A percentile compares a stretch with the other conserved stretches of the same genome.
These are phyloP conservation scores for Salvia splendens DNA, from an alignment of 257 asterid species.

Conservation along the genomic window DNA sequence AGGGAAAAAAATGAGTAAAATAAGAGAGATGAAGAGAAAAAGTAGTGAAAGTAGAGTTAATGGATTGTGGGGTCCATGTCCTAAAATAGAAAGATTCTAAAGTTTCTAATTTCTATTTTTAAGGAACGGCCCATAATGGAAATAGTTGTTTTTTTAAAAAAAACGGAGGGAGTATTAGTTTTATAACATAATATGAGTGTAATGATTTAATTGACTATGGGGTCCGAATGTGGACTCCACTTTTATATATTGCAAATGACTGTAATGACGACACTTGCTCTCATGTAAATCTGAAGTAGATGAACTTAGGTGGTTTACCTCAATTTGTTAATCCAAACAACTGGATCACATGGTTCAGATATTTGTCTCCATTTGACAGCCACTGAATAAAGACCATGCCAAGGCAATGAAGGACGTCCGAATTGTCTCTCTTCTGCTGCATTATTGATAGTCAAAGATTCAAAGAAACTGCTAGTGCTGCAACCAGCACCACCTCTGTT, in stretches of 20 bases:
- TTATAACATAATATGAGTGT: too few species aligned
- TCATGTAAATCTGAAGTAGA: neutral
- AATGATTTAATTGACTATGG: too few species aligned
- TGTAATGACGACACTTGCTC: neutral
- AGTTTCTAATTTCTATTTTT: too few species aligned
- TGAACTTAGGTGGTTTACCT: constrained; percentile 53
- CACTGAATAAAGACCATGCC: constrained; percentile 77
- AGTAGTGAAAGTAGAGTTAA: too few species aligned
- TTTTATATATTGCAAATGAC: neutral
- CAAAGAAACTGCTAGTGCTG: constrained; percentile 80
- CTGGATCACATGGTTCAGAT: constrained; percentile 97
- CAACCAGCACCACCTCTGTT: constrained; percentile 99
- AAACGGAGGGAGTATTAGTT: too few species aligned
- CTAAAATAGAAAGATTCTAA: too few species aligned
- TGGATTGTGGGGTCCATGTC: too few species aligned
- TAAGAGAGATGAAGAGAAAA: too few species aligned
- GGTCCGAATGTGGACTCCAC: too few species aligned
- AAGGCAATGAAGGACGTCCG: constrained; percentile 74
- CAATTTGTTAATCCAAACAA: constrained; percentile 91
- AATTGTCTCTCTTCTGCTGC: constrained; percentile 67
- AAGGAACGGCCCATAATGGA: too few species aligned
- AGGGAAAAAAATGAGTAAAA: too few species aligned
- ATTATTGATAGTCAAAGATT: constrained; percentile 50
- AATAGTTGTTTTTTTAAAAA: too few species aligned
- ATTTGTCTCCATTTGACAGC: constrained; percentile 99